Base-by-base conservation (phyloP, 1,284 basidiomycete genomes). In the Trichosporon sp. region DNA sequence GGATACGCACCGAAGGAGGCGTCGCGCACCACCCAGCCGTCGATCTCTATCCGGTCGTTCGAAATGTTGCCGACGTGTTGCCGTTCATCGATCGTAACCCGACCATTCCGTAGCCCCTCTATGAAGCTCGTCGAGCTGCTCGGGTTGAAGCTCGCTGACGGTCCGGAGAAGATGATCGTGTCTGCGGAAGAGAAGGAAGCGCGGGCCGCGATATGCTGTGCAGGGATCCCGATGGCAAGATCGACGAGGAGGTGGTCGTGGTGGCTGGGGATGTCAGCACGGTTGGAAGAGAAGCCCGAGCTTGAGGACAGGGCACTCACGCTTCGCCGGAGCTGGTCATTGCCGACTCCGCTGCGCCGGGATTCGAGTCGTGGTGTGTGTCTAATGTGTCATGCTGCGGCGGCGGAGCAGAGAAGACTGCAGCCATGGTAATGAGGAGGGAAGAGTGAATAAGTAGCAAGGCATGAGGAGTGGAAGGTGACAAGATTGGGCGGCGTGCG, bases 21-120 rank as follows among this genome's bases (percentile, higher is more conserved):
- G 14, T 63, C 59, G 31, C 32, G 31, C 31, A 63, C 14, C 14
- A 63, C 59, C 31, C 12, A 32, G 14, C 59, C 59, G 59, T 63
- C 59, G 31, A 63, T 21, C 31, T 63, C 59, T 32, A 63, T 35
- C 59, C 59, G 59, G 59, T 63, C 59, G 31, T 16, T 37, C 14
- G 59, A 63, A 11, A 63, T 31, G 59, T 63, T 63, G 59, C 59
- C 59, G 31, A n/a, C 21, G 32, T 26, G 21, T 37, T 16, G 59
- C 16, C 16, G 59, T 8, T 37, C 59, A 16, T 63, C 59, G 59
- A 63, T n/a, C 14, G 31, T 37, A 14, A 63, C 59, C 6, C 7
- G 12, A 2, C 32, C 31, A 10, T 35, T 32, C 2, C 59, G 59
- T 63, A 63, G n/a, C 16, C 59, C 59, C 6, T 63, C 14, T 32